Evolutionary conservation across 345 rosid species (phyloP), one percentile per base, ranked within the genome.

Genomic region (Geranium rotundifolium): DNA sequence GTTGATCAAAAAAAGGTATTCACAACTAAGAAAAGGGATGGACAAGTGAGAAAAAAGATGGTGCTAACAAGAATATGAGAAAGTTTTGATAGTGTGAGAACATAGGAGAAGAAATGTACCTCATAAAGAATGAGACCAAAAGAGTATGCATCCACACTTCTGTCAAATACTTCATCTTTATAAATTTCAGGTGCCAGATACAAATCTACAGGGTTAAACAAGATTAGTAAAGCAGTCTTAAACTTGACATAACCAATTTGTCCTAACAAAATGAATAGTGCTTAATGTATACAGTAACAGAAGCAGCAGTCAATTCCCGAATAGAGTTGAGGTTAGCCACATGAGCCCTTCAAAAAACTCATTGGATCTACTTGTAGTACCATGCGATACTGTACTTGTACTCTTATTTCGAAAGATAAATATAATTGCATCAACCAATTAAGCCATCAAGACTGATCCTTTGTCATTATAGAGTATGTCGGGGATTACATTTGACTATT

Each of bases 61-160:
- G n/a, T n/a, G n/a, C n/a, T n/a, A n/a, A n/a, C n/a, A n/a, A n/a
- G n/a, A n/a, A n/a, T n/a, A n/a, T n/a, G n/a, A 34, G 41, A 8
- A 34, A 34, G 4, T 4, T 8, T 3, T 34, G 41, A 8, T 34
- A 34, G 15, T n/a, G 29, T 5, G 19, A 65, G 17, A 57, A 18
- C 41, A 54, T 58, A 17, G 19, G 5, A 19, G 37, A 56, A 61
- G 30, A 41, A 63, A 67, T 41, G 31, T 65, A 65, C 67, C 67
- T 56, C 61, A 29, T 65, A 65, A 34, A 65, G 61, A 10, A 65
- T 39, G 61, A 65, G 60, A 55, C 67, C 67, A 16, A 65, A 65
- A 41, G 67, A 65, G 61, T 55, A 65, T 18, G 60, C 67, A 56
- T 65, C 67, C 20, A 20, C 67, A 65, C 67, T 65, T 56, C 61